Percentiles rank a stretch among this genome's conserved stretches.
These are phyloP conservation scores for Chalciporus piperatus DNA, from an alignment of 768 basidiomycete species.

Conservation along the genomic window DNA sequence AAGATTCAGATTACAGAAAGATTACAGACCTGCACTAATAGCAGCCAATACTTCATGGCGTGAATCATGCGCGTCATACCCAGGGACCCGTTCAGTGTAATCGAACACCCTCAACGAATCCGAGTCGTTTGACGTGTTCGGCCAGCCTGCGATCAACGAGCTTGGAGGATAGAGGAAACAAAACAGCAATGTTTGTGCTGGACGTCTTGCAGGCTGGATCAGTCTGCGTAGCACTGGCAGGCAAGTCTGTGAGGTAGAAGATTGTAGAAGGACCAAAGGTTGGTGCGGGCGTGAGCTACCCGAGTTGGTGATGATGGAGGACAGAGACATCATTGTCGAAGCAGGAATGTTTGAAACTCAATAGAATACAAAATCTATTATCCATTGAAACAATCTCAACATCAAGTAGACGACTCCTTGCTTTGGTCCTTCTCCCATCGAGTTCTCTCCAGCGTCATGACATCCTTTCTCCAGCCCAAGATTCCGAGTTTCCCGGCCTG, in stretches of 20 bases:
- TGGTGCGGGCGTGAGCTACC: conserved; percentile 29
- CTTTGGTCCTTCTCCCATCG: conserved; percentile 41
- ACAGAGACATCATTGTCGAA: conserved; percentile 24
- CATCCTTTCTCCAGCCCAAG: conserved; percentile 52
- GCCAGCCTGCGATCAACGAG: conserved; percentile 35
- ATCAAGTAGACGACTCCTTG: conserved; percentile 13
- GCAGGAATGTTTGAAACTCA: not conserved
- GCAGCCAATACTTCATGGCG: conserved; percentile 39
- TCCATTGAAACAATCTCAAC: not conserved
- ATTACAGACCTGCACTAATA: conserved; percentile 37
- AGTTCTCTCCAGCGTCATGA: conserved; percentile 41
- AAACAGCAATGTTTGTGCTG: conserved; percentile 43
- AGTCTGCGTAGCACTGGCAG: conserved; percentile 54
- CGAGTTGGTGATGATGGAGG: conserved; percentile 27
- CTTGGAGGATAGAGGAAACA: conserved; percentile 57
- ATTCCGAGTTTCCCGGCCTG: conserved; percentile 49
- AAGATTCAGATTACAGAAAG: no score
- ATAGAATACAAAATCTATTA: not conserved
- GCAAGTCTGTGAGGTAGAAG: conserved; percentile 55
- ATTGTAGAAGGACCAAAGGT: conserved; percentile 55
- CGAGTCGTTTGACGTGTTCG: conserved; percentile 15
- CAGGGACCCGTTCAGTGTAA: conserved; percentile 49
- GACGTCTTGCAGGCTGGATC: conserved; percentile 28
- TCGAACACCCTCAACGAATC: conserved; percentile 43
- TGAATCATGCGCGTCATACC: conserved; percentile 43